Conservation (phyloP, 768 basidiomycete species). For the Hericium rajendrae region DNA sequence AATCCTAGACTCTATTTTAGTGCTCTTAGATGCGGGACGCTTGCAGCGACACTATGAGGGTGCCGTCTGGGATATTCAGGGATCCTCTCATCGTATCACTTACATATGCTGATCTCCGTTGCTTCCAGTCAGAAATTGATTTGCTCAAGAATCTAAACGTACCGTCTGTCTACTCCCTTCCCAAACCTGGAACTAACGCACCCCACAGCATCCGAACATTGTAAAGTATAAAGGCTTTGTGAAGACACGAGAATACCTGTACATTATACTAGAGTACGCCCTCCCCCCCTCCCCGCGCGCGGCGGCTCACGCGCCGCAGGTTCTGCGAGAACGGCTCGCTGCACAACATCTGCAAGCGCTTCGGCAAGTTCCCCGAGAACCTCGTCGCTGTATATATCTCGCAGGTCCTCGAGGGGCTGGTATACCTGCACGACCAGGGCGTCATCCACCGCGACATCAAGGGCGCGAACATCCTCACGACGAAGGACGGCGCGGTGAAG, state of each 20-base stretch:
- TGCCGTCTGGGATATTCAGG: too few species aligned
- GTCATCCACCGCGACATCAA: conserved; percentile 99
- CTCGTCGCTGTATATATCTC: conserved; percentile 95
- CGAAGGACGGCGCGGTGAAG: conserved; percentile 97
- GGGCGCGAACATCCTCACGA: conserved; percentile 96
- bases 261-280: conserved; percentile 89
- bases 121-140: conserved; percentile 83
- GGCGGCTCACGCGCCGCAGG: conserved; percentile 25
- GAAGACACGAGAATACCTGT: conserved; percentile 87
- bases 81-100: too few species aligned
- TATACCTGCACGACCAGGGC: conserved; percentile 98
- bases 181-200: background rate
- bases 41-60: too few species aligned
- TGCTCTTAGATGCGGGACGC: too few species aligned
- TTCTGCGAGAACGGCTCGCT: conserved; percentile 98
- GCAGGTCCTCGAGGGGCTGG: conserved; percentile 90
- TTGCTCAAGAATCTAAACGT: conserved; percentile 95
- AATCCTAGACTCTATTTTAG: too few species aligned
- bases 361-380: conserved; percentile 97
- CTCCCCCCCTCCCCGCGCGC: background rate
- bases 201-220: conserved; percentile 80
- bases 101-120: too few species aligned
- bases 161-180: conserved; percentile 15
- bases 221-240: conserved; percentile 99
- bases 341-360: conserved; percentile 90